Conservation (phyloP, 192 early-diverging fungal species). For the Gonapodya prolifera region DNA sequence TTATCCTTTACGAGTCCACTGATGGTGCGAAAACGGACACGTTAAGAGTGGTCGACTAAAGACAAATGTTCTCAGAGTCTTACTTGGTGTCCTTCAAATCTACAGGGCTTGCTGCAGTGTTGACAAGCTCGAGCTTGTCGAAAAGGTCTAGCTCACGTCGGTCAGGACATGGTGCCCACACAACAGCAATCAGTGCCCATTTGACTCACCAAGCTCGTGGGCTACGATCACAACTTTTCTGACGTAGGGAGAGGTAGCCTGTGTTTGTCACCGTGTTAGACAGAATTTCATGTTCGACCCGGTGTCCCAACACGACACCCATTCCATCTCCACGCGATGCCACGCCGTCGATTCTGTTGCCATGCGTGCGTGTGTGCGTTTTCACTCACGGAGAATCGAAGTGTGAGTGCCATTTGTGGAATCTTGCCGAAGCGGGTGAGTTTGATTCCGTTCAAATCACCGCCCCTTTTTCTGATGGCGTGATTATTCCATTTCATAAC, state of each 20-base stretch:
- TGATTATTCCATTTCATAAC: too few species aligned
- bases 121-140: not conserved
- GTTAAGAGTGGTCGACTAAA: not conserved
- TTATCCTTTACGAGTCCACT: not conserved
- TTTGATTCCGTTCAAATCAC: too few species aligned
- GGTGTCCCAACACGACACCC: not conserved
- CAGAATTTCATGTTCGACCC: not conserved
- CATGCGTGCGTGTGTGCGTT: too few species aligned
- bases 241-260: not conserved
- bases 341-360: too few species aligned
- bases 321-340: not conserved
- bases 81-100: not conserved
- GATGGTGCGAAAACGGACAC: not conserved
- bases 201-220: not conserved
- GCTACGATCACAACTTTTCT: not conserved
- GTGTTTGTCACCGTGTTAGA: not conserved
- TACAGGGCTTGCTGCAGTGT: not conserved
- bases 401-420: not conserved
- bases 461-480: too few species aligned
- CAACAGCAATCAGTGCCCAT: too few species aligned
- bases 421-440: too few species aligned
- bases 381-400: not conserved
- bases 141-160: not conserved
- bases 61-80: not conserved
- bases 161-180: too few species aligned